phyloP scores from a whole-genome alignment of 768 basidiomycete genomes.

The Antrodiella citrinella region DNA sequence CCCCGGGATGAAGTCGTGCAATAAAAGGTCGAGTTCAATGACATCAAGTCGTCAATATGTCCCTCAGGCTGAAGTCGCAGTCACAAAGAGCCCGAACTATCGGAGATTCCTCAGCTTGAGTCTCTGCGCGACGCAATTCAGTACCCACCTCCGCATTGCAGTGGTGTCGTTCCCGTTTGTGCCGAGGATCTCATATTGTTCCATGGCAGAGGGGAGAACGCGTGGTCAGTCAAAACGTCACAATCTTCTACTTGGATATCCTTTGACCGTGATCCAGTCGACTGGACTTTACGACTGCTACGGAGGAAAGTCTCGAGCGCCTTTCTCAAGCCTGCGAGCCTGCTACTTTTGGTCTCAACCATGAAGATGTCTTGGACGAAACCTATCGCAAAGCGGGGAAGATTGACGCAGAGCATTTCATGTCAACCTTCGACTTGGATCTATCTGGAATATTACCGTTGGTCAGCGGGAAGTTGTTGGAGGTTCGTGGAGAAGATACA shows the following conservation, averaged over 20 bases:
- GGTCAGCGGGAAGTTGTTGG: constrained; percentile 8
- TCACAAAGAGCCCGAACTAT: too few relatives aligned
- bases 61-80: too few relatives aligned
- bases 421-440: constrained; percentile 9
- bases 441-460: constrained; percentile 6
- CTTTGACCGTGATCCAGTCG: constrained; percentile 2
- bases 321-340: constrained; percentile 14
- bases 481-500: constrained; percentile 3
- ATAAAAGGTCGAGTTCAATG: too few relatives aligned
- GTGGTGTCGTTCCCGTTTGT: constrained; percentile 4
- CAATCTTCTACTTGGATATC: neutral
- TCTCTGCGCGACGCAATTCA: too few relatives aligned
- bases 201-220: constrained; percentile 1
- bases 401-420: constrained; percentile 15
- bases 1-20: too few relatives aligned
- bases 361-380: constrained; percentile 16
- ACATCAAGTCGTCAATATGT: too few relatives aligned
- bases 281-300: constrained; percentile 5
- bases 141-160: constrained; percentile 2
- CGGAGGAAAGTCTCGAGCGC: constrained; percentile 3
- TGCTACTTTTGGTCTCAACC: constrained; percentile 15
- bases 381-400: constrained; percentile 20
- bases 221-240: too few relatives aligned
- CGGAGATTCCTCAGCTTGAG: too few relatives aligned
- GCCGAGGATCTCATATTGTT: constrained; percentile 9